These are phyloP conservation scores for Elymus sibiricus DNA, from an alignment of 176 grass and related monocot genomes.

Conservation along the genomic window DNA sequence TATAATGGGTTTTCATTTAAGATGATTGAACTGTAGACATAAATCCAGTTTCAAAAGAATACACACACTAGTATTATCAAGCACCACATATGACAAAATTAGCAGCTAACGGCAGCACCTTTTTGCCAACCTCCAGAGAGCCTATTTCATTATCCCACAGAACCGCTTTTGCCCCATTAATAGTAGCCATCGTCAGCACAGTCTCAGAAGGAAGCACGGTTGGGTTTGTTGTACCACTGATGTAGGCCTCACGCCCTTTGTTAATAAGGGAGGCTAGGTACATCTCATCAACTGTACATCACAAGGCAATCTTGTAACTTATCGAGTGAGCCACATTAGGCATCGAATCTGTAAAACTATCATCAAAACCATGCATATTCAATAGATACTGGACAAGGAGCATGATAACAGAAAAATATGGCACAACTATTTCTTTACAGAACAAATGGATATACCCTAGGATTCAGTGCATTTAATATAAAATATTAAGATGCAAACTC, in stretches of 20 bases:
- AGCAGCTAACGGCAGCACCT: constrained; percentile 45
- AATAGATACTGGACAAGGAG: neutral
- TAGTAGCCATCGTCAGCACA: constrained; percentile 76
- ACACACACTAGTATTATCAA: neutral
- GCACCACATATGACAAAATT: neutral
- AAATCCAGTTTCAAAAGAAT: neutral
- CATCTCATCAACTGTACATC: constrained; percentile 91
- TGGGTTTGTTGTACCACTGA: constrained; percentile 71
- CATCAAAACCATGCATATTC: neutral
- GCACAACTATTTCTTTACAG: neutral
- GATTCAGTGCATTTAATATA: neutral
- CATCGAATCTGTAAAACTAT: neutral
- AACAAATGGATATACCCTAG: neutral
- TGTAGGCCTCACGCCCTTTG: constrained; percentile 85
- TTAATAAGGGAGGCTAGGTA: constrained; percentile 91
- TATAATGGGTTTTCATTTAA: neutral
- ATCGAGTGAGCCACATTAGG: neutral
- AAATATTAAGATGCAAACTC: constrained; percentile 11
- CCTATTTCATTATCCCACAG: constrained; percentile 95
- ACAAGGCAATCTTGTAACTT: constrained; percentile 1
- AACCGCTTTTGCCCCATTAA: constrained; percentile 86
- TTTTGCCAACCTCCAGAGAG: constrained; percentile 81
- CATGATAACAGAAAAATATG: neutral
- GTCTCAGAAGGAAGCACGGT: constrained; percentile 68
- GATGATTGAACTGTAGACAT: neutral